phyloP scores from a whole-genome alignment of 208 protist species.

The Crithidia mellificae region DNA sequence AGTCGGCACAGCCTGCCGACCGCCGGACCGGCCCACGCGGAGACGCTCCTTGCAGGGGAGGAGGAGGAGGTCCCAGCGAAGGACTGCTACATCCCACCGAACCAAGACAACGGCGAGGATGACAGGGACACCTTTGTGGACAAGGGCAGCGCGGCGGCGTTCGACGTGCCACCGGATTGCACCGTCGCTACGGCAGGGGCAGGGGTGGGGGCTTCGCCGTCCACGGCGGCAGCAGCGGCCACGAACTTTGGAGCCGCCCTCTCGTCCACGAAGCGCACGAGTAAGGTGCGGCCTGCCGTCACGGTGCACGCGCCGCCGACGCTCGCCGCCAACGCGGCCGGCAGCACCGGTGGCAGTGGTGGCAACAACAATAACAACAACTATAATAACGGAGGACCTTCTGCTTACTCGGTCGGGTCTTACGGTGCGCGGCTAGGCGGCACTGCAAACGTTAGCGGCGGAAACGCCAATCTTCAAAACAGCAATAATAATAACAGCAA shows the following conservation, averaged over 20 bases:
- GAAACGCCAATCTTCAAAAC: too few relatives aligned
- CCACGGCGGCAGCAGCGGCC: background rate
- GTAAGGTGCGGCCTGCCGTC: conserved; percentile 11
- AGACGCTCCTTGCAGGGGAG: background rate
- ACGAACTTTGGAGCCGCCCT: conserved; percentile 1
- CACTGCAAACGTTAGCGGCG: too few relatives aligned
- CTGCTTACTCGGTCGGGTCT: background rate
- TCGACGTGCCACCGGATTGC: background rate
- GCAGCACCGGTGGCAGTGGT: too few relatives aligned
- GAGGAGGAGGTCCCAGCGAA: conserved; percentile 19
- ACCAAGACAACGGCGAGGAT: conserved; percentile 45
- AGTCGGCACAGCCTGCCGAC: conserved; percentile 1
- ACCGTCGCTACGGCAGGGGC: background rate
- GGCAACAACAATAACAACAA: background rate
- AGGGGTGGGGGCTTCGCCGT: background rate
- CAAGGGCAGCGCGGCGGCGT: conserved; percentile 60
- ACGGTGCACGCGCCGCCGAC: conserved; percentile 10
- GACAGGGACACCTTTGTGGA: conserved; percentile 90
- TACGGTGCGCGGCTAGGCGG: background rate
- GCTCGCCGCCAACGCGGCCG: background rate
- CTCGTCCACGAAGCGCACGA: conserved; percentile 1
- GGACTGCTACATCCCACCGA: conserved; percentile 18
- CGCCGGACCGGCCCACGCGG: background rate
- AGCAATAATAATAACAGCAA: too few relatives aligned
- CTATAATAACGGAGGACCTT: background rate